Conservation (phyloP, 495 filamentous ascomycete genomes). For the Lophium mytilinum region DNA sequence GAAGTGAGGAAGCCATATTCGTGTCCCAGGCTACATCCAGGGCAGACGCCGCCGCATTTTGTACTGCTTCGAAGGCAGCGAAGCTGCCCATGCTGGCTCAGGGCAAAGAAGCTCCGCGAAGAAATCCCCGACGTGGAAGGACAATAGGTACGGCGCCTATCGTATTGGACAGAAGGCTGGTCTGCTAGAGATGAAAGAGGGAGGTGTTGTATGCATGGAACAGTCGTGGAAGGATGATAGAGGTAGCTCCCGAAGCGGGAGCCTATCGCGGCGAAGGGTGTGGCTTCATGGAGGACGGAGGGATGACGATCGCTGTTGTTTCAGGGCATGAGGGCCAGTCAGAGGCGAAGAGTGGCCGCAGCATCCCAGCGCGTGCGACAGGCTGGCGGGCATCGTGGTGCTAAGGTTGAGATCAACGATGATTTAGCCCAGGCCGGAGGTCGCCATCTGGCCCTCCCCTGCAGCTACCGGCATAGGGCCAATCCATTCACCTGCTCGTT, state of each 20-base stretch:
- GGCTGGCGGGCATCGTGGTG: background rate
- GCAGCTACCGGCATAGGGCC: background rate
- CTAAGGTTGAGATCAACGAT: background rate
- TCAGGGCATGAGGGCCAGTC: constrained; percentile 12
- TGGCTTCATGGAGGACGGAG: constrained; percentile 4
- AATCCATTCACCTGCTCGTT: background rate
- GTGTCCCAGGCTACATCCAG: background rate
- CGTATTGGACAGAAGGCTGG: background rate
- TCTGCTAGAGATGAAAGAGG: constrained; percentile 8
- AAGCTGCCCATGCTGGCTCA: background rate
- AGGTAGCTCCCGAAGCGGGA: constrained; percentile 1
- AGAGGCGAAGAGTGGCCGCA: background rate
- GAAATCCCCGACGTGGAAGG: background rate
- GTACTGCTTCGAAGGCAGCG: constrained; percentile 7
- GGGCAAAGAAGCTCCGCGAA: background rate
- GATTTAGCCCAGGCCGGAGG: constrained; percentile 1
- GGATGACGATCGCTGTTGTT: constrained; percentile 16
- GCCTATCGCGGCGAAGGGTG: constrained; percentile 20
- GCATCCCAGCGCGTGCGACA: constrained; percentile 11
- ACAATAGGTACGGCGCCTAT: constrained; percentile 2
- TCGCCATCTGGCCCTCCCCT: constrained; percentile 15
- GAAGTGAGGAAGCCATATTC: constrained; percentile 14
- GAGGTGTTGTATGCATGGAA: constrained; percentile 11
- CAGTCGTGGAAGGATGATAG: background rate
- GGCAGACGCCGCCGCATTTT: constrained; percentile 13